phyloP scores from a whole-genome alignment of 306 rosid genomes.

The Quillaja saponaria region DNA sequence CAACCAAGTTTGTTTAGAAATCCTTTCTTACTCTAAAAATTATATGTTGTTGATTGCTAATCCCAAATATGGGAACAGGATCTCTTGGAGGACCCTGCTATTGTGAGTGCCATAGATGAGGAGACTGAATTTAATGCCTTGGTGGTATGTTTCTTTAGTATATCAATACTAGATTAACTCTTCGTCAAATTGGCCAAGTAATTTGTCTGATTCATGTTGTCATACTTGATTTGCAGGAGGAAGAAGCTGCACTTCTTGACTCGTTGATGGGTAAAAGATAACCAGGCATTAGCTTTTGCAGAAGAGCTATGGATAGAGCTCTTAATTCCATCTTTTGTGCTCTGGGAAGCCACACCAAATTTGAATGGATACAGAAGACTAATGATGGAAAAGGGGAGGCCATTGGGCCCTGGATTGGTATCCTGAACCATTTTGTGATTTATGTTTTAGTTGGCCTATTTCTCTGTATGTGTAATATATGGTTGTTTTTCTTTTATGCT shows the following conservation, averaged over 20 bases:
- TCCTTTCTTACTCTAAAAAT: conserved; percentile 9
- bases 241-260: conserved; percentile 85
- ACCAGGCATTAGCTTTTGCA: conserved; percentile 16
- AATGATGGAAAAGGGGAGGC: no score
- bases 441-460: no score
- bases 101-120: conserved; percentile 77
- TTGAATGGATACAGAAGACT: conserved; percentile 8
- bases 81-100: conserved; percentile 75
- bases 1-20: conserved; percentile 3
- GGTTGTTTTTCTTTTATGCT: no score
- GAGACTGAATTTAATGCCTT: conserved; percentile 95
- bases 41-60: conserved; percentile 13
- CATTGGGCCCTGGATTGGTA: no score
- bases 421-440: no score
- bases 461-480: no score
- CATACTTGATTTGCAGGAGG: conserved; percentile 56
- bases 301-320: no score
- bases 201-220: conserved; percentile 23
- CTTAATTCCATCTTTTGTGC: not conserved
- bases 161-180: conserved; percentile 10
- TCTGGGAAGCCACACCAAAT: conserved; percentile 12
- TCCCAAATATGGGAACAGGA: conserved; percentile 60
- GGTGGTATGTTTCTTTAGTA: conserved; percentile 61
- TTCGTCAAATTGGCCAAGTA: conserved; percentile 5
- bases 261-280: conserved; percentile 69